Conservation (phyloP, 345 rosid species). For the Toxicodendron radicans region DNA sequence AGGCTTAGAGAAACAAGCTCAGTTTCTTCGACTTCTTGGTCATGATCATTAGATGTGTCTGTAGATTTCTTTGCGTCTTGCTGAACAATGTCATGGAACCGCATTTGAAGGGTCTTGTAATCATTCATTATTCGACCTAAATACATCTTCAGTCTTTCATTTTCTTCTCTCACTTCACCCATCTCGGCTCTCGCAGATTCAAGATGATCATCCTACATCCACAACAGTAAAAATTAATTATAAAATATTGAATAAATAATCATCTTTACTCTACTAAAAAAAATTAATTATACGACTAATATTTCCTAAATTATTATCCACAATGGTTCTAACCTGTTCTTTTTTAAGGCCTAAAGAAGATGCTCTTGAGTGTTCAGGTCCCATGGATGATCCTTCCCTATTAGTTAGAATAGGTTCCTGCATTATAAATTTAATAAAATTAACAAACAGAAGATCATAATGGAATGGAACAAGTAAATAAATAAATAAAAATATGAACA, state of each 20-base stretch:
- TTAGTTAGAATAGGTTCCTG: constrained; percentile 17
- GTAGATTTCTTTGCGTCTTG: constrained; percentile 35
- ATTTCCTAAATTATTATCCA: neutral
- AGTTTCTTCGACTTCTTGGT: constrained; percentile 35
- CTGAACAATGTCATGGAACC: constrained; percentile 42
- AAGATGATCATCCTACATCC: constrained; percentile 43
- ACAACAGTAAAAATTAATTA: neutral
- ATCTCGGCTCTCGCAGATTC: constrained; percentile 69
- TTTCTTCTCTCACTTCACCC: constrained; percentile 76
- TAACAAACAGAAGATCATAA: neutral
- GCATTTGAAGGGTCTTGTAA: constrained; percentile 59
- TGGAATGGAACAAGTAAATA: no score
- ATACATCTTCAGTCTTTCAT: constrained; percentile 59
- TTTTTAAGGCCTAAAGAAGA: constrained; percentile 27
- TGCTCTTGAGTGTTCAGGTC: constrained; percentile 17
- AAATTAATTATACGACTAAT: neutral
- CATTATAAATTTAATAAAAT: neutral
- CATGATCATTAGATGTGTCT: neutral
- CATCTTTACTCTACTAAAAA: no score
- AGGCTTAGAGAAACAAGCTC: constrained; percentile 77
- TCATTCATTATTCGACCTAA: constrained; percentile 57
- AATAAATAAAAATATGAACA: no score
- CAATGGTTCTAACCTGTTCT: constrained; percentile 16
- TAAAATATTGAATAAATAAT: neutral
- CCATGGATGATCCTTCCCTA: constrained; percentile 16